These are phyloP conservation scores for Salix arbutifolia DNA, from an alignment of 345 rosid genomes.

Conservation along the genomic window DNA sequence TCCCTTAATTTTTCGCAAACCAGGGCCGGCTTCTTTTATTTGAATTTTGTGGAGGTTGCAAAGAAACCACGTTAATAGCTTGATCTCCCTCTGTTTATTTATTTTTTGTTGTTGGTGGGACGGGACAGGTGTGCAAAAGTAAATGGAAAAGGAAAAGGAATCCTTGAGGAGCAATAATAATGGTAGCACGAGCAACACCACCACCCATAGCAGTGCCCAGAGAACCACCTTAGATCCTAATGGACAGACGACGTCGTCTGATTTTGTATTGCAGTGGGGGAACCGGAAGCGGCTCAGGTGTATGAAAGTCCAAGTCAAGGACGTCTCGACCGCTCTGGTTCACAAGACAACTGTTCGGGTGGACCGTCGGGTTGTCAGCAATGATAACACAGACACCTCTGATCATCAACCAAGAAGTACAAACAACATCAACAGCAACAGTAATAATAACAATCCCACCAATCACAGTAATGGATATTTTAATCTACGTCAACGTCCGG, in stretches of 20 bases:
- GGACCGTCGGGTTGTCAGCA: constrained; percentile 47
- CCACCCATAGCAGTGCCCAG: constrained; percentile 12
- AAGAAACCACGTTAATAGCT: not conserved
- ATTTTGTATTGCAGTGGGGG: constrained; percentile 70
- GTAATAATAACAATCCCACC: constrained; percentile 4
- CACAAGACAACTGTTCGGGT: constrained; percentile 50
- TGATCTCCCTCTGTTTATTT: not conserved
- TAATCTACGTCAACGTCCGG: constrained; percentile 55
- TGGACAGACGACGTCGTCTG: constrained; percentile 39
- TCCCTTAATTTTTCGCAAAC: not conserved
- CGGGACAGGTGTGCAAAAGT: constrained; percentile 26
- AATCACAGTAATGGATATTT: constrained; percentile 30
- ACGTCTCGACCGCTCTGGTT: constrained; percentile 35
- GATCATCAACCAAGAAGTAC: constrained; percentile 23
- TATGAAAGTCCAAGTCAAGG: constrained; percentile 61
- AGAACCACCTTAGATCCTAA: constrained; percentile 36
- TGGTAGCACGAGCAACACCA: constrained; percentile 11
- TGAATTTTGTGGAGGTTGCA: constrained; percentile 13
- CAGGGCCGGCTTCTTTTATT: not conserved
- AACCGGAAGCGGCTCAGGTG: constrained; percentile 69
- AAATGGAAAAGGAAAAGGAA: constrained; percentile 63
- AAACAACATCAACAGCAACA: not conserved
- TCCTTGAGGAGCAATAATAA: constrained; percentile 27
- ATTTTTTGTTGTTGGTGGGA: constrained; percentile 5
- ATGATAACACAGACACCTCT: constrained; percentile 28